Percentiles rank a stretch among this genome's conserved stretches.
phyloP scores from a whole-genome alignment of 768 basidiomycete genomes.

The Serendipita indica region DNA sequence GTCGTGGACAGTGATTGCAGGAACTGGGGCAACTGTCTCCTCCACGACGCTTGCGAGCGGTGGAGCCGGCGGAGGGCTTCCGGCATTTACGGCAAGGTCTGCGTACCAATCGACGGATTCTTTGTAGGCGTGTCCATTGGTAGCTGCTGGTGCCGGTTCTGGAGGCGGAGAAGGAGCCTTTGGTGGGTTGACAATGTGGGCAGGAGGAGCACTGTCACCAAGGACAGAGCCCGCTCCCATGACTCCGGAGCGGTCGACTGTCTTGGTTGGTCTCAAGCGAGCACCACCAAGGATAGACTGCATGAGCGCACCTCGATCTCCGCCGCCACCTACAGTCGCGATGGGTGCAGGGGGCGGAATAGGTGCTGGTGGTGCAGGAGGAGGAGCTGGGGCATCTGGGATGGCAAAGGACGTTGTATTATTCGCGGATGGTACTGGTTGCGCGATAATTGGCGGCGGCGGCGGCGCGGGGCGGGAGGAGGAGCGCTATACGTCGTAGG shows the following conservation, averaged over 20 bases:
- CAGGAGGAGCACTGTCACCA: slow-evolving; percentile 55
- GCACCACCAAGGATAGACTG: slow-evolving; percentile 57
- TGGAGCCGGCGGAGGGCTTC: slow-evolving; percentile 27
- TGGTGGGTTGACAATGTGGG: slow-evolving; percentile 45
- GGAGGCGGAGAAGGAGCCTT: slow-evolving; percentile 29
- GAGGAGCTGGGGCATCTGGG: slow-evolving; percentile 20
- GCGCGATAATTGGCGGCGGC: slow-evolving; percentile 28
- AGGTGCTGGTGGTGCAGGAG: slow-evolving; percentile 29
- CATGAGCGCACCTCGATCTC: slow-evolving; percentile 46
- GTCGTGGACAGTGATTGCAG: slow-evolving; percentile 44
- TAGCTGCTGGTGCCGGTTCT: slow-evolving; percentile 17
- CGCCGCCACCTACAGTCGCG: slow-evolving; percentile 30
- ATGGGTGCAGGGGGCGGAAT: slow-evolving; percentile 21
- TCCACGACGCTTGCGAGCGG: slow-evolving; percentile 40
- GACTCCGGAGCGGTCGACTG: slow-evolving; percentile 68
- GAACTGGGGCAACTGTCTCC: slow-evolving; percentile 22
- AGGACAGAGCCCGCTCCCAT: slow-evolving; percentile 60
- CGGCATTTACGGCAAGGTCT: slow-evolving; percentile 60
- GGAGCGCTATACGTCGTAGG: slow-evolving; percentile 18
- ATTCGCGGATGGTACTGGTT: slow-evolving; percentile 21
- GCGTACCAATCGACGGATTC: slow-evolving; percentile 89
- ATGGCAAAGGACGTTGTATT: background rate
- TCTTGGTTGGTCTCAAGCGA: slow-evolving; percentile 57
- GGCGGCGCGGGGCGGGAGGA: slow-evolving; percentile 22
- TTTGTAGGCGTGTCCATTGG: slow-evolving; percentile 15